Percentiles rank a stretch among this genome's conserved stretches.
These are phyloP conservation scores for Codiaeum variegatum DNA, from an alignment of 441 rosid genomes.

Conservation along the genomic window DNA sequence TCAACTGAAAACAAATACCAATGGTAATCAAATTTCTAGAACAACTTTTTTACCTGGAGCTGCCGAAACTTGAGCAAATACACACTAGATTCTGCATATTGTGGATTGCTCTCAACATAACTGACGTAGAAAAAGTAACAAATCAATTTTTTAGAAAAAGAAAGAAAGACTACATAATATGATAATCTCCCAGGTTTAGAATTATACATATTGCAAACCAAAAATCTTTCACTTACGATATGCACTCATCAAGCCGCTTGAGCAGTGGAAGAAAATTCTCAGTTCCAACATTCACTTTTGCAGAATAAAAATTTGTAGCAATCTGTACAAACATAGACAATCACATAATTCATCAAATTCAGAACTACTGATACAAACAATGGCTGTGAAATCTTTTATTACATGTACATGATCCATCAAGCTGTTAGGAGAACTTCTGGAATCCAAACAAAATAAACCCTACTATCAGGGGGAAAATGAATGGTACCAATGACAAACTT, in stretches of 20 bases:
- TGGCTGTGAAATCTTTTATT: not conserved
- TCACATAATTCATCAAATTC: conserved; percentile 12
- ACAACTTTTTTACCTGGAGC: conserved; percentile 64
- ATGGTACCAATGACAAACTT: not conserved
- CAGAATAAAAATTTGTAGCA: conserved; percentile 82
- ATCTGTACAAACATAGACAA: conserved; percentile 47
- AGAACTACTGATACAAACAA: not conserved
- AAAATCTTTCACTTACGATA: conserved; percentile 56
- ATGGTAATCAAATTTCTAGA: not conserved
- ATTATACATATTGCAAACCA: not conserved
- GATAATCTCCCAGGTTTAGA: not conserved
- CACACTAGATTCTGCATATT: conserved; percentile 90
- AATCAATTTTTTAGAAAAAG: not conserved
- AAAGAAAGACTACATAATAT: not conserved
- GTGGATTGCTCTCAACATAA: conserved; percentile 86
- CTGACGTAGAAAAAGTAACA: conserved; percentile 29
- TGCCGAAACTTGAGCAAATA: conserved; percentile 94
- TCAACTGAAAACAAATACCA: conserved; percentile 1
- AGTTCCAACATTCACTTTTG: conserved; percentile 75
- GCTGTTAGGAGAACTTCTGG: not conserved
- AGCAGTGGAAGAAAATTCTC: conserved; percentile 83
- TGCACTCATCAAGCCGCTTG: conserved; percentile 90
- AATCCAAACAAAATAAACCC: not conserved
- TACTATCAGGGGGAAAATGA: not conserved
- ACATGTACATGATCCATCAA: not conserved